phyloP scores from a whole-genome alignment of 179 eudicot species.

The Beta corolliflora region DNA sequence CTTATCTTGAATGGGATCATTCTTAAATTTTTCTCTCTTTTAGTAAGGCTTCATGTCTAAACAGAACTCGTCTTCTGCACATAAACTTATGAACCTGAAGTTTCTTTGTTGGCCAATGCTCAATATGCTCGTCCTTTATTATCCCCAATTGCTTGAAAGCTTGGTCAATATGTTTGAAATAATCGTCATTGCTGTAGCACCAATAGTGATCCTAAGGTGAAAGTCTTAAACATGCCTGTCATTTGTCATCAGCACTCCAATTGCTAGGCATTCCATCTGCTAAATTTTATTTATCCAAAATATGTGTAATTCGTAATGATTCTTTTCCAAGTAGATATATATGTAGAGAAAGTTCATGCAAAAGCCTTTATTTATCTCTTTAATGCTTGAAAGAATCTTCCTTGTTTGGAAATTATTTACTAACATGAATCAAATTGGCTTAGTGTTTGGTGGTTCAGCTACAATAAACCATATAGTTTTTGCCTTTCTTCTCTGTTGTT shows the following conservation, averaged over 20 bases:
- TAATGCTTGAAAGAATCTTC: not conserved
- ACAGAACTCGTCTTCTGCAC: not conserved
- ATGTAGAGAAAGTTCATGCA: not conserved
- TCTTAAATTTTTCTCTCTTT: no score
- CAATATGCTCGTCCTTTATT: not conserved
- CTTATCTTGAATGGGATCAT: no score
- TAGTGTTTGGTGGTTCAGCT: not conserved
- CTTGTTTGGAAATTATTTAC: not conserved
- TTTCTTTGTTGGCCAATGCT: not conserved
- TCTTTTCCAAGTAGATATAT: not conserved
- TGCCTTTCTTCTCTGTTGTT: constrained; percentile 3
- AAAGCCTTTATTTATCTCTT: not conserved
- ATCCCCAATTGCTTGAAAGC: not conserved
- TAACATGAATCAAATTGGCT: not conserved
- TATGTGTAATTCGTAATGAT: not conserved
- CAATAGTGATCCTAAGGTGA: not conserved
- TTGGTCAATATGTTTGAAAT: not conserved
- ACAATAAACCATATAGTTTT: not conserved
- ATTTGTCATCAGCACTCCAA: not conserved
- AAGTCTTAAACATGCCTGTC: not conserved
- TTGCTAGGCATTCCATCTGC: not conserved
- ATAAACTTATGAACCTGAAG: not conserved
- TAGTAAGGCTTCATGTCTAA: not conserved
- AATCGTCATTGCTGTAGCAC: not conserved
- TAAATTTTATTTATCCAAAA: not conserved